phyloP scores from a whole-genome alignment of 805 yeast genomes.

The Maudiozyma barnettii region DNA sequence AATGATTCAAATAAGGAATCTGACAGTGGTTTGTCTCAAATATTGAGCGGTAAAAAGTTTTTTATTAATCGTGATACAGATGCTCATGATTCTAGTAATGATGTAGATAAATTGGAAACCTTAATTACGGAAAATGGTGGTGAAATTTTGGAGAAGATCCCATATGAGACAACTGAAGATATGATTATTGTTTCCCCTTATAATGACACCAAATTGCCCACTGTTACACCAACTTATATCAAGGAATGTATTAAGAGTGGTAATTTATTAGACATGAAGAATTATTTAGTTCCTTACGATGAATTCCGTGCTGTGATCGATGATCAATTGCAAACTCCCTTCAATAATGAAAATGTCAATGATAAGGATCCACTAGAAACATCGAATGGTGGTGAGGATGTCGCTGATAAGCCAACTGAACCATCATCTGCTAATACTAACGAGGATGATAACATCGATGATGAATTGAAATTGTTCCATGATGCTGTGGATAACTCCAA shows the following conservation, averaged over 20 bases:
- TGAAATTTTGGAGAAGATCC: constrained; percentile 13
- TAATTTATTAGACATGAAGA: constrained; percentile 12
- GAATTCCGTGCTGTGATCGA: constrained; percentile 20
- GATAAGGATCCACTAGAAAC: background rate
- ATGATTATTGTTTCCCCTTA: constrained; percentile 25
- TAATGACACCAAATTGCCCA: constrained; percentile 22
- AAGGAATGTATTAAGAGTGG: constrained; percentile 19
- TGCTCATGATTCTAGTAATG: constrained; percentile 19
- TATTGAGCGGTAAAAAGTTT: constrained; percentile 12
- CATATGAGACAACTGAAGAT: constrained; percentile 10
- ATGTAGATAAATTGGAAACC: constrained; percentile 13
- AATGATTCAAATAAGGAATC: background rate
- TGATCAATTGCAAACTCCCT: constrained; percentile 10
- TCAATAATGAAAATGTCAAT: background rate
- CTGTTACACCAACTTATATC: constrained; percentile 26
- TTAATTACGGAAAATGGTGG: constrained; percentile 22
- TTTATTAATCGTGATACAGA: constrained; percentile 18
- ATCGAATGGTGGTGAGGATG: background rate
- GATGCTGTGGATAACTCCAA: background rate
- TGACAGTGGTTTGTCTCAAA: background rate
- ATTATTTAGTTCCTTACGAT: constrained; percentile 25
- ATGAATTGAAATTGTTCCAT: constrained; percentile 4
- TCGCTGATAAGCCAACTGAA: background rate
- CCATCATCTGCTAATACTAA: background rate
- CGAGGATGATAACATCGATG: constrained; percentile 1